Evolutionary conservation across 108 stramenopile genomes (phyloP).

Genomic region (Aurantiochytrium sp.): DNA sequence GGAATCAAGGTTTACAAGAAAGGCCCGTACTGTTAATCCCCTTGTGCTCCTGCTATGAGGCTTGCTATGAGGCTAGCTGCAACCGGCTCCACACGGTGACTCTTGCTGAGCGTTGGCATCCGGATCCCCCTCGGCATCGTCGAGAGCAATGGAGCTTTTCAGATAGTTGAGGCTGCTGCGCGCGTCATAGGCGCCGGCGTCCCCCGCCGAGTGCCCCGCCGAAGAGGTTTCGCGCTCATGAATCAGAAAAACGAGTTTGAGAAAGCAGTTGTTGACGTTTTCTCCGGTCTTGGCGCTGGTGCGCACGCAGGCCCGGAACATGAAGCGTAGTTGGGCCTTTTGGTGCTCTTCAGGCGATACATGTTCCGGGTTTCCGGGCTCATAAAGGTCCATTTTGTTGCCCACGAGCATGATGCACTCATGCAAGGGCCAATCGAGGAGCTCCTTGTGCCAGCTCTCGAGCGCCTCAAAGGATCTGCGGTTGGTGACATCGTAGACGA

Average conservation of each 20-base stretch:
- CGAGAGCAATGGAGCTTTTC: neutral
- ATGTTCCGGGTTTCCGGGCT: neutral
- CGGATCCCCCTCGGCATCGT: too few relatives aligned
- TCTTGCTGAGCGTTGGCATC: too few relatives aligned
- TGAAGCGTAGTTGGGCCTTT: neutral
- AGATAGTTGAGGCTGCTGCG: neutral
- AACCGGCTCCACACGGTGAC: too few relatives aligned
- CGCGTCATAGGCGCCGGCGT: neutral
- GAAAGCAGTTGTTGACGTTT: neutral
- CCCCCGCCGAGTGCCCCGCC: neutral
- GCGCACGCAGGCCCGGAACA: neutral
- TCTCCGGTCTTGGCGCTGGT: constrained; percentile 22
- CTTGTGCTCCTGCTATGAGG: too few relatives aligned
- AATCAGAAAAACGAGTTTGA: constrained; percentile 18
- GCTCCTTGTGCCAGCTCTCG: constrained; percentile 59
- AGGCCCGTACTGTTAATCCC: too few relatives aligned
- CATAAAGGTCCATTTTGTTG: constrained; percentile 22
- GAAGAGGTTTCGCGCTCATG: neutral
- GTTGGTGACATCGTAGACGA: constrained; percentile 21
- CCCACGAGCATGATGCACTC: constrained; percentile 22
- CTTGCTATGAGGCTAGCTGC: too few relatives aligned
- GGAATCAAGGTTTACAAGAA: too few relatives aligned
- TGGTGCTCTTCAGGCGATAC: neutral
- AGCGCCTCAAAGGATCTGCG: constrained; percentile 33
- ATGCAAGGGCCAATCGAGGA: constrained; percentile 40